phyloP scores from a whole-genome alignment of 352 stramenopile genomes.

The Pythium rishiriense region DNA sequence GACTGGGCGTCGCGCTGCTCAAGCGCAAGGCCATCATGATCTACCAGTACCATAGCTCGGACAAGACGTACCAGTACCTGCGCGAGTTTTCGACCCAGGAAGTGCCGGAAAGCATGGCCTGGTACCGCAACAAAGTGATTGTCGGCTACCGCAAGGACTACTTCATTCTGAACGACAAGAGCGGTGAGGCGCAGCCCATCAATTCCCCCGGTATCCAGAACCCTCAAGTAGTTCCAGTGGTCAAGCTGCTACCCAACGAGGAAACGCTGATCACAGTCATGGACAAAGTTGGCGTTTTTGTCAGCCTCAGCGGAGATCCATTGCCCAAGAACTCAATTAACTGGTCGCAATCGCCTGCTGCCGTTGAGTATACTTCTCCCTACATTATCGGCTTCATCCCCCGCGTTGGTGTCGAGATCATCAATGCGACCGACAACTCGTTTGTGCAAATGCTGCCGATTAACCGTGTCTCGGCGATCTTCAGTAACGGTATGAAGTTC shows the following conservation, averaged over 20 bases:
- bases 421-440: conserved; percentile 66
- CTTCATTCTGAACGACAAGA: conserved; percentile 82
- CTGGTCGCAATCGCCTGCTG: conserved; percentile 71
- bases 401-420: conserved; percentile 79
- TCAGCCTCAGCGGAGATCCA: conserved; percentile 77
- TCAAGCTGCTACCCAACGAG: conserved; percentile 86
- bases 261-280: conserved; percentile 81
- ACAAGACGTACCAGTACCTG: conserved; percentile 81
- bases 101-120: conserved; percentile 76
- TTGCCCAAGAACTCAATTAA: conserved; percentile 82
- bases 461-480: conserved; percentile 66
- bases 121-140: conserved; percentile 89
- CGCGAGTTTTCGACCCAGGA: conserved; percentile 77
- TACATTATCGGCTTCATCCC: conserved; percentile 81
- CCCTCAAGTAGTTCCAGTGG: conserved; percentile 61
- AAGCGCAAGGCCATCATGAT: conserved; percentile 69
- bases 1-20: conserved; percentile 66
- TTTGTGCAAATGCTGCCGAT: conserved; percentile 79
- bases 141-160: conserved; percentile 79
- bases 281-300: conserved; percentile 82
- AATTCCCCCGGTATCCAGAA: conserved; percentile 73
- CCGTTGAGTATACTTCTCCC: conserved; percentile 76
- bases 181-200: conserved; percentile 65
- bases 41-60: conserved; percentile 80
- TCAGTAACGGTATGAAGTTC: conserved; percentile 91